Conservation (phyloP, 2,329 filamentous ascomycete species). For the Beauveria medogensis region DNA sequence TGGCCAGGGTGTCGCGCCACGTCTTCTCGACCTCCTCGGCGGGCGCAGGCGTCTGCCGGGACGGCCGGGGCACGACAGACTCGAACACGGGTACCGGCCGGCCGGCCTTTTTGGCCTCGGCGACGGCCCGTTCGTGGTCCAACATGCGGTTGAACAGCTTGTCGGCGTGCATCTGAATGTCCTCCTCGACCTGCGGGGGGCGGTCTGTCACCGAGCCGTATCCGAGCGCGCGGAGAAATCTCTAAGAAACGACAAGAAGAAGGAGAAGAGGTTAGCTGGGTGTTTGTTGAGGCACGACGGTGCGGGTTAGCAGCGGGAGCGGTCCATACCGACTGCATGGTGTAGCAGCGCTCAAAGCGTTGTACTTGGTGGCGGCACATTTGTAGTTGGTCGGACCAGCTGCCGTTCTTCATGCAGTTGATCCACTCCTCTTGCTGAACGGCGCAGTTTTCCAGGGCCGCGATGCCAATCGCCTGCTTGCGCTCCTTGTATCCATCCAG, state of each 20-base stretch:
- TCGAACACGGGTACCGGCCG: constrained; percentile 51
- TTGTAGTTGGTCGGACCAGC: constrained; percentile 59
- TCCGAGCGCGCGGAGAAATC: constrained; percentile 83
- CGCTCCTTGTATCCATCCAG: constrained; percentile 79
- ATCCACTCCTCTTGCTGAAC: constrained; percentile 77
- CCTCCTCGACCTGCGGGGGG: constrained; percentile 63
- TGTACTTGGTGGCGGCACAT: constrained; percentile 74
- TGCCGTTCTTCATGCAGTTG: constrained; percentile 71
- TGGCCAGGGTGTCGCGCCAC: constrained; percentile 48
- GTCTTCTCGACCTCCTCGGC: constrained; percentile 40
- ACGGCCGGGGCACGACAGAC: constrained; percentile 39
- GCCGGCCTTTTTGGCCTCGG: constrained; percentile 57
- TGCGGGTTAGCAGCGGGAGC: not conserved
- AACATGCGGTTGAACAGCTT: constrained; percentile 81
- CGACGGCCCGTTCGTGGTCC: constrained; percentile 67
- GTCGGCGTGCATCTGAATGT: constrained; percentile 94
- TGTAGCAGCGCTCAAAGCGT: constrained; percentile 79
- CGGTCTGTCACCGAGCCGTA: constrained; percentile 66
- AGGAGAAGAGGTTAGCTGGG: not conserved
- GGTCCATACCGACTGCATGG: constrained; percentile 65
- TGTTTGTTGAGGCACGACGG: not conserved
- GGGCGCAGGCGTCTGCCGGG: constrained; percentile 18
- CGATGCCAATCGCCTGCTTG: constrained; percentile 65
- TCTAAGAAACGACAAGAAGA: constrained; percentile 33
- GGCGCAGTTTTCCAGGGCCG: constrained; percentile 89